A percentile compares a stretch with the other conserved stretches of the same genome.
Conservation (phyloP, 805 yeast species). For the Metahyphopichia silvanorum region DNA sequence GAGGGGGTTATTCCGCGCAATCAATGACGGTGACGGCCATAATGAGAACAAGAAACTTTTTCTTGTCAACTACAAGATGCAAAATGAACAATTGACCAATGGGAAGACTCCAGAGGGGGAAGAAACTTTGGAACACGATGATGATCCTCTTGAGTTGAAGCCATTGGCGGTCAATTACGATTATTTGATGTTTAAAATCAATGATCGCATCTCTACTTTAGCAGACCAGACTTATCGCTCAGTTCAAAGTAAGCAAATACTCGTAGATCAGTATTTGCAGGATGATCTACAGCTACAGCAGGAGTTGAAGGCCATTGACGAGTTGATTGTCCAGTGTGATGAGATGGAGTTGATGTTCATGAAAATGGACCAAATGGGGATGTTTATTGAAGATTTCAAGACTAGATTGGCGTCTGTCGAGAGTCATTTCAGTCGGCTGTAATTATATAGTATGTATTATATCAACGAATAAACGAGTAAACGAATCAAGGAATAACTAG, state of each 20-base stretch:
- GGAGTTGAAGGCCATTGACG: constrained; percentile 39
- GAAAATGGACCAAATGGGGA: constrained; percentile 49
- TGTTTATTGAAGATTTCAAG: constrained; percentile 40
- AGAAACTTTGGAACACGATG: constrained; percentile 11
- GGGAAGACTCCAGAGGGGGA: neutral
- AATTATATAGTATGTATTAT: no score
- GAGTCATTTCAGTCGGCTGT: constrained; percentile 10
- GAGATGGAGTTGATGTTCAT: constrained; percentile 50
- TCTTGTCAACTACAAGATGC: no score
- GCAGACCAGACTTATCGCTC: constrained; percentile 37
- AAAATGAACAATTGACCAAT: neutral
- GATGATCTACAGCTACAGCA: constrained; percentile 28
- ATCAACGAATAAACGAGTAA: neutral
- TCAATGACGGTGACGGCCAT: no score
- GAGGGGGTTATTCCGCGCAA: neutral
- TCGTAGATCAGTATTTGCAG: constrained; percentile 19
- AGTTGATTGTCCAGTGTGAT: constrained; percentile 42
- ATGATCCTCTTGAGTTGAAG: constrained; percentile 63
- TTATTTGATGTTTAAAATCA: constrained; percentile 59
- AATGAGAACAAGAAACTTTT: no score
- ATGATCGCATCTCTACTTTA: constrained; percentile 49
- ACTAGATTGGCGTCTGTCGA: constrained; percentile 34
- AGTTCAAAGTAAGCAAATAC: constrained; percentile 28
- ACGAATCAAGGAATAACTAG: neutral
- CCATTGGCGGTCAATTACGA: constrained; percentile 61